Evolutionary conservation across 2,329 filamentous ascomycete species (phyloP), one percentile per base, ranked within the genome.

Genomic region (Sarocladium oryzae): DNA sequence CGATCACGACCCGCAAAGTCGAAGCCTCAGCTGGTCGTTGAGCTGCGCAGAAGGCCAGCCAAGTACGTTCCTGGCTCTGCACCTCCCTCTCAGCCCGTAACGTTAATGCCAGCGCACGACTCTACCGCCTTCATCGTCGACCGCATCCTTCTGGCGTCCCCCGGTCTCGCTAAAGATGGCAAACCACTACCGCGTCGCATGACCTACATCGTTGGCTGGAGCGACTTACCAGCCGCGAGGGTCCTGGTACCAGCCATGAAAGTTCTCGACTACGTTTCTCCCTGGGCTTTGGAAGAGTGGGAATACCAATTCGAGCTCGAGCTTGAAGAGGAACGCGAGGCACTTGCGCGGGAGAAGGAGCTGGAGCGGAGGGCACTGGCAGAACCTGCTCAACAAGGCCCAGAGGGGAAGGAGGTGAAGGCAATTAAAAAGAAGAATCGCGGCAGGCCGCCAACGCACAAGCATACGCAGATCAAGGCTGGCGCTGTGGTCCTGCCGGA

Each of bases 201-300:
- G 54, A 72, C 72, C 48, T 81, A 84, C 52, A 64, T 78, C 2
- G 69, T 85, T 4, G 74, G 74, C 6, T 82, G 78, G 73, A 69
- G 65, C 21, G 78, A 82, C 53, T 61, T 75, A 1, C 77, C 77
- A 0, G 69, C 71, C 0, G 77, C 74, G 35, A 68, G 71, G 16
- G 62, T 75, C 43, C 57, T 73, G 2, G 66, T 82, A 2, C 72
- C 69, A 56, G 58, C 74, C 58, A 67, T 71, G 67, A 51, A 69
- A 54, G 69, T 82, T 5, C 67, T 77, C 11, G 74, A 84, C 28
- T 84, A 82, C 55, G 79, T 85, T 7, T 82, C 81, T 0, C 75
- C 76, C 2, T 66, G 69, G 10, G 71, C 69, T 9, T 57, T 82
- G 2, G 82, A 85, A 60, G 70, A 79, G 0, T 85, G 74, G 68